Evolutionary conservation across 768 basidiomycete species (phyloP), one percentile per base, ranked within the genome.

Genomic region (Psilocybe tampanensis): DNA sequence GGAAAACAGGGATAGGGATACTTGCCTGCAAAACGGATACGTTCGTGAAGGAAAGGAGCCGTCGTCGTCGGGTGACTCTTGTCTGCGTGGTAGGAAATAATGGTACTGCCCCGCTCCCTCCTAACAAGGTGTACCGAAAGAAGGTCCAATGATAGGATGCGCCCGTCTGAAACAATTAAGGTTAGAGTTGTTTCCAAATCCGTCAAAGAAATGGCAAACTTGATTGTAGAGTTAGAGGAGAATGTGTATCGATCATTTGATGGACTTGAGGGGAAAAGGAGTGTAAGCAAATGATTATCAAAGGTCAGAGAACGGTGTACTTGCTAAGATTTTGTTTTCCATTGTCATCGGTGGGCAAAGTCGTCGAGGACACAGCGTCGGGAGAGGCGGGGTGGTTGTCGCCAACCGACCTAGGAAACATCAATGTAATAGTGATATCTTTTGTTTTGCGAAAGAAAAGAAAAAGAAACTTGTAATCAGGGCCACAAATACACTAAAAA

Each of bases 401-500:
- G 1, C 59, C 23, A 50, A 80, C 64, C 2, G 76, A 74, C 15
- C 82, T 79, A 19, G 85, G 68, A 62, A 85, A 87, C 9, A 81
- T 83, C 34, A 87, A 65, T 0, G 78, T 74, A 34, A 87, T 69
- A 1, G 85, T 87, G 47, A 86, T 81, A 67, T 85, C 85, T 86
- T 48, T 29, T n/a, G n/a, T n/a, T n/a, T n/a, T n/a, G n/a, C n/a
- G n/a, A n/a, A n/a, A 29, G 29, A 29, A 9, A 9, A 29, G 29
- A 29, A 29, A 29, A n/a, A 22, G 1, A 44, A 5, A 7, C 45
- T 56, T n/a, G 22, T 23, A 6, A 18, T 29, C 8, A 44, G 18
- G 44, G 45, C 18, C 32, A 52, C 52, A 11, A 17, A 39, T 19
- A 48, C 22, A 8, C 12, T 44, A 18, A 5, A 39, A 6, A 3